phyloP scores from a whole-genome alignment of 2,329 filamentous ascomycete genomes.

The Sporothrix globosa region DNA sequence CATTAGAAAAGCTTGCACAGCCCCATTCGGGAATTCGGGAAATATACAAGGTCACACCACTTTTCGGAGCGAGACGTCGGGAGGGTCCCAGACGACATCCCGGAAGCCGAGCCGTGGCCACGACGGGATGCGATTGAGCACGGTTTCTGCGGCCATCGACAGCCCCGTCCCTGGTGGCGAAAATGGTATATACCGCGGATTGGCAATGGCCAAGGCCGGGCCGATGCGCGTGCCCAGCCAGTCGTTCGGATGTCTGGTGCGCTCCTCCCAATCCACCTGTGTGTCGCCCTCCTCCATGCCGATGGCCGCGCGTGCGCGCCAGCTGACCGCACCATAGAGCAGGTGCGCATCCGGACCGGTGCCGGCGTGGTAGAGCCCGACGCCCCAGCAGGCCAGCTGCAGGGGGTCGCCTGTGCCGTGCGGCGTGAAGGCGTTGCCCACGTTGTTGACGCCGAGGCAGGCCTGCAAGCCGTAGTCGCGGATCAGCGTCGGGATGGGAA shows the following conservation, averaged over 20 bases:
- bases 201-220: conserved; percentile 40
- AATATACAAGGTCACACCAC: conserved; percentile 37
- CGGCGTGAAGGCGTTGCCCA: conserved; percentile 75
- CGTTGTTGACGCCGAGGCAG: conserved; percentile 69
- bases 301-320: conserved; percentile 44
- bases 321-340: conserved; percentile 53
- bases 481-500: conserved; percentile 65
- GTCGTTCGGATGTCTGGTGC: neutral
- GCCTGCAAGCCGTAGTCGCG: conserved; percentile 59
- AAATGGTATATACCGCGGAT: conserved; percentile 37
- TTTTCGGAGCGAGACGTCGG: conserved; percentile 37
- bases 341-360: conserved; percentile 61
- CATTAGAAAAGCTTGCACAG: neutral
- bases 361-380: conserved; percentile 69
- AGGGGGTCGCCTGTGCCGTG: conserved; percentile 69
- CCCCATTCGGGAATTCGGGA: neutral
- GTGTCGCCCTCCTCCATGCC: conserved; percentile 37
- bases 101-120: conserved; percentile 42
- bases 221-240: conserved; percentile 24
- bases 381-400: conserved; percentile 62
- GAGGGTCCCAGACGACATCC: conserved; percentile 48
- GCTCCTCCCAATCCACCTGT: neutral
- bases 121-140: conserved; percentile 34
- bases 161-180: conserved; percentile 15
- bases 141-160: conserved; percentile 13